Conservation (phyloP, 179 eudicot genomes). For the Beta corolliflora region DNA sequence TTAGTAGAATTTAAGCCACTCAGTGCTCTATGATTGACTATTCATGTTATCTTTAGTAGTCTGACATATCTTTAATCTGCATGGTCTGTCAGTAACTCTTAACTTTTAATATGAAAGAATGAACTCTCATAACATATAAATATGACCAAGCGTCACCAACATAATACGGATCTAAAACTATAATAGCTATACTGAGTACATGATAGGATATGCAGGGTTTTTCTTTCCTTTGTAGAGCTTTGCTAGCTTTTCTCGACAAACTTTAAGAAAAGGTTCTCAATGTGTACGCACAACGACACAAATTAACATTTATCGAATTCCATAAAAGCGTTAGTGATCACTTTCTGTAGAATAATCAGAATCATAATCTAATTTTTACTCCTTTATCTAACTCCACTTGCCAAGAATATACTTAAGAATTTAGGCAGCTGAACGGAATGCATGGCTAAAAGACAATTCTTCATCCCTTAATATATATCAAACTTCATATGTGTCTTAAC, state of each 20-base stretch:
- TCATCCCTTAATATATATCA: neutral
- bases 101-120: neutral
- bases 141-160: neutral
- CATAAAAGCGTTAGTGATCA: neutral
- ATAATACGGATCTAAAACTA: neutral
- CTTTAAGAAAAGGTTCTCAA: neutral
- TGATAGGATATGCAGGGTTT: neutral
- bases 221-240: too few relatives aligned
- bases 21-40: neutral
- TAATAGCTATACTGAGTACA: neutral
- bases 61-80: neutral
- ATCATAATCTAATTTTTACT: neutral
- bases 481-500: neutral
- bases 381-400: neutral
- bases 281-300: neutral
- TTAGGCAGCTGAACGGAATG: neutral
- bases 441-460: neutral
- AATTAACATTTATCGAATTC: neutral
- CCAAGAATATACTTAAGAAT: too few relatives aligned
- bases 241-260: neutral
- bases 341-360: neutral
- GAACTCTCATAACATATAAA: neutral
- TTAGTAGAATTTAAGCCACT: neutral
- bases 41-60: neutral
- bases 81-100: neutral